These are phyloP conservation scores for Chamaecyparis obtusa DNA, from an alignment of 75 land plant species.

Conservation along the genomic window DNA sequence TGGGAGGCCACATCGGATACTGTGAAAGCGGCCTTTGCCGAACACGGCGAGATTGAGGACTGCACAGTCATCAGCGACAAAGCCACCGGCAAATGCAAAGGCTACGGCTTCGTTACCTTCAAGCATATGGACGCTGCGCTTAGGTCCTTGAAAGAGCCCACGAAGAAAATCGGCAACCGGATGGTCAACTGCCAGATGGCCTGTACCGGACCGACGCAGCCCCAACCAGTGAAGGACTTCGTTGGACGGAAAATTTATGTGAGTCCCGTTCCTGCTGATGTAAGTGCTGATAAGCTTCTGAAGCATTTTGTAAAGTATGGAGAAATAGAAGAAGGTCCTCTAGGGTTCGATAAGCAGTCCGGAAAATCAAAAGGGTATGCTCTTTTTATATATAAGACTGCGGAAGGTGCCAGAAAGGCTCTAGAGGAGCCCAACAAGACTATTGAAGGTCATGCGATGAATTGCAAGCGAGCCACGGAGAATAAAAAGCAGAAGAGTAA, in stretches of 20 bases:
- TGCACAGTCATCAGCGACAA: constrained; percentile 49
- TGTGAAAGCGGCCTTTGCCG: constrained; percentile 22
- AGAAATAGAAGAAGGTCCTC: constrained; percentile 48
- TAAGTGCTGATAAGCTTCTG: constrained; percentile 20
- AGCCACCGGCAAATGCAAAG: constrained; percentile 55
- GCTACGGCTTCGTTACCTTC: constrained; percentile 59
- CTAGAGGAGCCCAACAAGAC: constrained; percentile 37
- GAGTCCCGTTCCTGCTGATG: constrained; percentile 2
- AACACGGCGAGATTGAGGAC: constrained; percentile 64
- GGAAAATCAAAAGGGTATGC: constrained; percentile 40
- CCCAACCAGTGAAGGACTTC: constrained; percentile 28
- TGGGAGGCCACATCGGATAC: constrained; percentile 58
- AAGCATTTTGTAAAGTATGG: constrained; percentile 39
- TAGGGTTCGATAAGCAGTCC: constrained; percentile 42
- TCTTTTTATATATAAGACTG: constrained; percentile 34
- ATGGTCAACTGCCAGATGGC: constrained; percentile 60
- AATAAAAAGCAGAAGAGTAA: constrained; percentile 31
- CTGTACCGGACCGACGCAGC: constrained; percentile 37
- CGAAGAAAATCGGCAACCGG: constrained; percentile 53
- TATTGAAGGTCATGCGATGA: constrained; percentile 44
- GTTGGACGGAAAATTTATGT: constrained; percentile 36
- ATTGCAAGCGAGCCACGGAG: constrained; percentile 58
- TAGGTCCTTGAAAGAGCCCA: constrained; percentile 54
- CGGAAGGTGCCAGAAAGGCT: constrained; percentile 34
- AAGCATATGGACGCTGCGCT: constrained; percentile 39